Conservation (phyloP, 2,329 filamentous ascomycete species). For the Cladosporium halotolerans region DNA sequence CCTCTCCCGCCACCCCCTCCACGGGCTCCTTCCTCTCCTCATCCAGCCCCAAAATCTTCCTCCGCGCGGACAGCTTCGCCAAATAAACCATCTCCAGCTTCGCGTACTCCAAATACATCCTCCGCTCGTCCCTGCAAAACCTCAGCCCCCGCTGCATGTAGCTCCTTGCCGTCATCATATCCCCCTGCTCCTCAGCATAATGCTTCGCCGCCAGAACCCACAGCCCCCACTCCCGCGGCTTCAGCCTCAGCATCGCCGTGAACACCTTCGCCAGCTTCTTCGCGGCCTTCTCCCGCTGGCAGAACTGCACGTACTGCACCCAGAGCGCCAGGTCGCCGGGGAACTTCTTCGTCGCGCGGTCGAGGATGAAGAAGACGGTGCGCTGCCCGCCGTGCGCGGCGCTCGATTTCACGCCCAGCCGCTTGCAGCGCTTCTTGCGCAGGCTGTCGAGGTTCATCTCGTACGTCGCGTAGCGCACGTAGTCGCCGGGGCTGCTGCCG, state of each 20-base stretch:
- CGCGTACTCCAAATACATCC: constrained; percentile 84
- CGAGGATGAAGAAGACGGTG: constrained; percentile 82
- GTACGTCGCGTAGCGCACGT: constrained; percentile 72
- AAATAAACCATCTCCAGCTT: constrained; percentile 91
- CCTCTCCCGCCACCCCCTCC: constrained; percentile 33
- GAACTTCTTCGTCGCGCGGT: constrained; percentile 78
- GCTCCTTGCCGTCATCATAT: constrained; percentile 77
- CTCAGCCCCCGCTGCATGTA: constrained; percentile 85
- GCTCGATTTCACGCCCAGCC: constrained; percentile 65
- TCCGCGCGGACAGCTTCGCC: constrained; percentile 68
- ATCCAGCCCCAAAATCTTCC: constrained; percentile 60
- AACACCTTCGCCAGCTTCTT: constrained; percentile 56
- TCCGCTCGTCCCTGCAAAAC: constrained; percentile 71
- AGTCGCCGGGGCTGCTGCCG: constrained; percentile 70
- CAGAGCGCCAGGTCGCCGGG: constrained; percentile 75
- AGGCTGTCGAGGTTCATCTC: constrained; percentile 65
- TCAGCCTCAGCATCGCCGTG: constrained; percentile 69
- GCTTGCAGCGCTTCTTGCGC: constrained; percentile 73
- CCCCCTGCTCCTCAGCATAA: constrained; percentile 69
- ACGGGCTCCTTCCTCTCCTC: constrained; percentile 32
- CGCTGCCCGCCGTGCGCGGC: constrained; percentile 65
- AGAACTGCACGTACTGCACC: constrained; percentile 84
- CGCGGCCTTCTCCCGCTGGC: constrained; percentile 58
- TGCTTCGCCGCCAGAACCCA: constrained; percentile 81
- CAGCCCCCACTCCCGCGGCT: constrained; percentile 73